Percentiles rank a stretch among this genome's conserved stretches.
Evolutionary conservation across 129 eudicot species (phyloP).

Genomic region (Chrysanthemum seticuspe): DNA sequence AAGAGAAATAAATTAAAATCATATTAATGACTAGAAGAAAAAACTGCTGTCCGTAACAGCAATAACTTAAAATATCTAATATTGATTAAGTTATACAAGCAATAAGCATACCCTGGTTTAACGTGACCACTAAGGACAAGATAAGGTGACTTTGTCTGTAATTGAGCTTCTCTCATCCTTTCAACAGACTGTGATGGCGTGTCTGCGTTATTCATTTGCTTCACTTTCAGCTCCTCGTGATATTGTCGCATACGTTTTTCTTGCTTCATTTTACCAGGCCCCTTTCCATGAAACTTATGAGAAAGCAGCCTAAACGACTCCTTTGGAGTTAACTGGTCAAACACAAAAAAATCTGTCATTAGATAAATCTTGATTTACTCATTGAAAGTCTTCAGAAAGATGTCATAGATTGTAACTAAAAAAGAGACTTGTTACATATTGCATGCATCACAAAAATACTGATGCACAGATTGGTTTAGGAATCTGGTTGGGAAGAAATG

Average conservation of each 20-base stretch:
- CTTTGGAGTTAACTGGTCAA: constrained; percentile 84
- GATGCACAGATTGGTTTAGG: too few species aligned
- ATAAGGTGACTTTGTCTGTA: constrained; percentile 66
- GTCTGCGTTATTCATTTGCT: constrained; percentile 88
- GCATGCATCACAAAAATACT: neutral
- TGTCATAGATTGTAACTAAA: neutral
- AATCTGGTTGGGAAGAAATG: too few species aligned
- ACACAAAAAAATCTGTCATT: constrained; percentile 18
- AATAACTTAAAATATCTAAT: too few species aligned
- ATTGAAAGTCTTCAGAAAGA: neutral
- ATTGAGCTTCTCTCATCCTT: constrained; percentile 95
- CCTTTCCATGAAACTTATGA: constrained; percentile 94
- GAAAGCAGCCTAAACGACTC: constrained; percentile 88
- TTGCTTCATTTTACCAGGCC: constrained; percentile 93
- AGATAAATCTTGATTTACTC: constrained; percentile 6
- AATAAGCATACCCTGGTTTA: constrained; percentile 76
- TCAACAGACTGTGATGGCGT: constrained; percentile 85
- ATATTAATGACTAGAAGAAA: neutral
- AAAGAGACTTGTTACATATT: neutral
- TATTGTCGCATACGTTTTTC: constrained; percentile 91
- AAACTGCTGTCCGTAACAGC: too few species aligned
- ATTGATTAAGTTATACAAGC: too few species aligned
- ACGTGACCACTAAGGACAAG: constrained; percentile 93
- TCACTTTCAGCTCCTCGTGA: constrained; percentile 78
- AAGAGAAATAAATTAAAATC: too few species aligned